phyloP scores from a whole-genome alignment of 208 protist genomes.

The Trypanosoma congolense region DNA sequence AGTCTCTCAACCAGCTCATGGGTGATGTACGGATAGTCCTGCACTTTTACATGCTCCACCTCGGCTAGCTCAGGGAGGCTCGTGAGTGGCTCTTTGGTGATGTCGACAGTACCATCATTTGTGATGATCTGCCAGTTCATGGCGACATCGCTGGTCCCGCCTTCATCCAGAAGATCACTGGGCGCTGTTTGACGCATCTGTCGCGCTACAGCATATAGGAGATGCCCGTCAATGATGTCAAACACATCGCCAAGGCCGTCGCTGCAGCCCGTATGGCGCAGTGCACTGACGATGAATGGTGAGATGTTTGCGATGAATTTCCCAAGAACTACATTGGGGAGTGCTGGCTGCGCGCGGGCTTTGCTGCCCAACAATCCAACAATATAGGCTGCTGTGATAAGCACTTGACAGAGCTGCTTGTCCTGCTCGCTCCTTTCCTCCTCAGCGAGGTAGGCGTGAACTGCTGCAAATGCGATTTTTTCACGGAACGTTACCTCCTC shows the following conservation, averaged over 20 bases:
- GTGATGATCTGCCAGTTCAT: constrained; percentile 38
- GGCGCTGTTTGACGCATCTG: constrained; percentile 32
- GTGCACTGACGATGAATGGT: constrained; percentile 47
- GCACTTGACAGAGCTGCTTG: constrained; percentile 50
- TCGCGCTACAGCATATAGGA: constrained; percentile 50
- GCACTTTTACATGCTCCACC: constrained; percentile 20
- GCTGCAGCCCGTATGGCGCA: constrained; percentile 35
- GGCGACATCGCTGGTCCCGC: constrained; percentile 43
- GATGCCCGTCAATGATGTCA: constrained; percentile 75
- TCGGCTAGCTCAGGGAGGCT: constrained; percentile 42
- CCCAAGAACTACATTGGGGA: constrained; percentile 23
- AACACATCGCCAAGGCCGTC: constrained; percentile 55
- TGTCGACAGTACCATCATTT: constrained; percentile 21
- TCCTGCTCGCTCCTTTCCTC: constrained; percentile 25
- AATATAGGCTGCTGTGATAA: constrained; percentile 61
- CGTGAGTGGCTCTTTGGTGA: constrained; percentile 30
- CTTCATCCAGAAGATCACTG: constrained; percentile 57
- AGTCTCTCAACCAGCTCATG: constrained; percentile 84
- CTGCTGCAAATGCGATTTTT: constrained; percentile 49
- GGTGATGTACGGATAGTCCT: constrained; percentile 47
- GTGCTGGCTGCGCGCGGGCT: constrained; percentile 50
- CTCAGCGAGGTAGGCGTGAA: constrained; percentile 59
- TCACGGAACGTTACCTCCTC: constrained; percentile 58
- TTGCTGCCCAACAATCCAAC: constrained; percentile 33
- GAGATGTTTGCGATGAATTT: constrained; percentile 56